Base-by-base conservation (phyloP, 495 filamentous ascomycete genomes). In the Neurospora sublineolata region DNA sequence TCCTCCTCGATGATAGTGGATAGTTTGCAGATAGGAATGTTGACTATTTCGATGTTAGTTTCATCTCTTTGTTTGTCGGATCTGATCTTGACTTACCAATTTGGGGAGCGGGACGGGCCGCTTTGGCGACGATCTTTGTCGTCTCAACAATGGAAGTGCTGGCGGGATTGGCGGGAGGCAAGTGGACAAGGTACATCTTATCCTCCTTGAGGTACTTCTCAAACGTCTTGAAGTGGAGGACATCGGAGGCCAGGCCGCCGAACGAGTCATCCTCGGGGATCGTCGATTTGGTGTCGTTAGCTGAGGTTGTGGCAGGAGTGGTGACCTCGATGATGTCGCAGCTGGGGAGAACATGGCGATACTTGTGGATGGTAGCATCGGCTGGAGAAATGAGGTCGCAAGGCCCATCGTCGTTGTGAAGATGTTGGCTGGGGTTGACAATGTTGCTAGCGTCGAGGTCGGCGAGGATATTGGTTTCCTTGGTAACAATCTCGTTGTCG, bases 261-360 rank as follows among this genome's bases (percentile, higher is more conserved):
- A 30, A 27, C 0, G 1, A 16, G 12, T 30, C 12, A 12, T 60
- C 2, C 2, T 60, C 23, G 1, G n/a, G n/a, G n/a, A 0, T 16
- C 0, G 3, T 27, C 0, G 11, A 0, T 1, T 3, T 12, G 4
- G 4, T 27, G 20, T n/a, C n/a, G n/a, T n/a, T n/a, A n/a, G n/a
- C n/a, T n/a, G 20, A 9, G 18, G 0, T 5, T 0, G 44, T 2
- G 10, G 44, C 1, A 1, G 44, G 4, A 0, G 20, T 3, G 0
- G 1, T 0, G 10, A 58, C 10, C 11, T 58, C 46, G 20, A 7
- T 2, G 3, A n/a, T n/a, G n/a, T n/a, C n/a, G n/a, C n/a, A n/a
- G n/a, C n/a, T n/a, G n/a, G n/a, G n/a, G n/a, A n/a, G n/a, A n/a
- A n/a, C n/a, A n/a, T n/a, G n/a, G n/a, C n/a, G n/a, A n/a, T n/a